phyloP scores from a whole-genome alignment of 441 rosid genomes.

The Viola pubescens region DNA sequence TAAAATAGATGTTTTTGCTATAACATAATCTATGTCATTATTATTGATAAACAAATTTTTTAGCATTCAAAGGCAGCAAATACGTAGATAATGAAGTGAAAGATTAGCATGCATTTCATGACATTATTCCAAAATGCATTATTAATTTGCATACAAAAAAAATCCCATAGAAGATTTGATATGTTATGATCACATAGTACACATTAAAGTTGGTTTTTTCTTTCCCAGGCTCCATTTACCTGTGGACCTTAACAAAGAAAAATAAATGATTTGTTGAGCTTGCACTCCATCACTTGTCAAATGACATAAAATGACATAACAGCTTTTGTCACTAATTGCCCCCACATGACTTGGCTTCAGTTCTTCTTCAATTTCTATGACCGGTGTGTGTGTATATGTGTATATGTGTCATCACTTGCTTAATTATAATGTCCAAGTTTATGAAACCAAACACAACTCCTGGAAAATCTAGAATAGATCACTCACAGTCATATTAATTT shows the following conservation, averaged over 20 bases:
- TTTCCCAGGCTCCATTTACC: slow-evolving; percentile 3
- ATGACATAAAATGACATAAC: slow-evolving; percentile 24
- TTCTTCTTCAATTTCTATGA: slow-evolving; percentile 19
- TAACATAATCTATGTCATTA: too few relatives aligned
- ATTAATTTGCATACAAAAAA: slow-evolving; percentile 8
- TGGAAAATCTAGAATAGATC: too few relatives aligned
- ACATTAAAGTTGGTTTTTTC: background rate
- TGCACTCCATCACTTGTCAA: slow-evolving; percentile 21
- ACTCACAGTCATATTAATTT: too few relatives aligned
- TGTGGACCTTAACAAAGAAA: slow-evolving; percentile 23
- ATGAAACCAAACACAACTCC: too few relatives aligned
- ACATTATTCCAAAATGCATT: slow-evolving; percentile 7
- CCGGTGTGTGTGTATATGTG: background rate
- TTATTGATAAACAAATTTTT: background rate
- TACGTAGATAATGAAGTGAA: background rate
- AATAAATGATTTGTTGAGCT: slow-evolving; percentile 18
- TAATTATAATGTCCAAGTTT: background rate
- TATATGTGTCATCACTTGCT: background rate
- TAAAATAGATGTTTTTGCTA: too few relatives aligned
- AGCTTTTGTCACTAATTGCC: slow-evolving; percentile 24
- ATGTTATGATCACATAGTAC: slow-evolving; percentile 18
- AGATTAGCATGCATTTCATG: slow-evolving; percentile 2
- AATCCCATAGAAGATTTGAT: slow-evolving; percentile 2
- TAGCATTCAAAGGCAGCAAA: background rate
- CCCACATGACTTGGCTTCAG: slow-evolving; percentile 26